Base-by-base conservation (phyloP, 1,284 basidiomycete genomes). In the Apiotrichum veenhuisii region DNA sequence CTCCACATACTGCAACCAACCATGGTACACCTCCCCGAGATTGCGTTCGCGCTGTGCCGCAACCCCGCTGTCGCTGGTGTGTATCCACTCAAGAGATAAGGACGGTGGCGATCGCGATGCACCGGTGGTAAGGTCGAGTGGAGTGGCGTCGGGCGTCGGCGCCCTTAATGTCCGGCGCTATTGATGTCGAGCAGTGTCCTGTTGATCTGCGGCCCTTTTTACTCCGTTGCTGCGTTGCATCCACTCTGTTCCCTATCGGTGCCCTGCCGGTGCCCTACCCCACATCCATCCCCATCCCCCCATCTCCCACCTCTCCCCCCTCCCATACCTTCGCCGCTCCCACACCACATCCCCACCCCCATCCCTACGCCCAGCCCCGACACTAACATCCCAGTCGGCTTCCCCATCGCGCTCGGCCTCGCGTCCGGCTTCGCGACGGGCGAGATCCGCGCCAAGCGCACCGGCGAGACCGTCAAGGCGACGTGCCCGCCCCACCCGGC, bases 371-470 rank as follows among this genome's bases (percentile, higher is more conserved):
- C 3, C 23, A n/a, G 1, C 20, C 18, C 30, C 43, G 25, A 18
- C 27, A 46, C 42, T 50, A 11, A 41, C 25, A 15, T 47, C 9
- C 18, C 49, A 50, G 78, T 87, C 18, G 85, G 85, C 14, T 75
- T 87, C 11, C 86, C 86, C 17, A 73, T 87, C 17, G 79, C 78
- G 26, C 73, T 85, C 2, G 85, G 85, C 40, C 75, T 82, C 37
- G 68, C 83, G 18, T 83, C 82, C 58, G 84, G 84, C 3, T 77
- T 77, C 42, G 71, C 79, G 27, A 67, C 69, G 30, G 67, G 65
- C 40, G 58, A 70, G 54, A 81, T 57, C 42, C 52, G 50, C 27
- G 22, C 50, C 25, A 30, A 43, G 45, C 55, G 56, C 22, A 58
- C 53, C 22, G 53, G 50, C 27, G 36, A 45, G 36, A 8, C 36